Base-by-base conservation (phyloP, 352 stramenopile genomes). In the Pythium sukuiense region DNA sequence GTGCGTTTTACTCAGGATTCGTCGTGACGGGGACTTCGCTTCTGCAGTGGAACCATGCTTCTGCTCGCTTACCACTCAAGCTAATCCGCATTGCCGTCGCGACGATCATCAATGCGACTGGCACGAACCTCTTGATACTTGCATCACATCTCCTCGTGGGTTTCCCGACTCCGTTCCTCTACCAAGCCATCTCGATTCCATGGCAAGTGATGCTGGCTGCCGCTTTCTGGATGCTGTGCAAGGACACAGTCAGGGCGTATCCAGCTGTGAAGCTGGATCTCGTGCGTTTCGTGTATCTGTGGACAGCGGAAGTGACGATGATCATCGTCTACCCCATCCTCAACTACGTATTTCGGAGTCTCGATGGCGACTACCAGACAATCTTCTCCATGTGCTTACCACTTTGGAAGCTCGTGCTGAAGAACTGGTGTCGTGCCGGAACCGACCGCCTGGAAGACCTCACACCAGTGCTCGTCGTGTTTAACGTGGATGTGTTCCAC, bases 401-500 rank as follows among this genome's bases (percentile, higher is more conserved):
- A 20, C 12, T 48, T 14, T 48, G 39, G 39, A 48, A 48, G 39
- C 39, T 67, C 1, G 7, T 27, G 4, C 30, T 61, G 11, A 60
- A 55, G 41, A 55, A 50, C 14, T 60, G 52, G 52, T 24, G 39
- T 16, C 55, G 53, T 30, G 20, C 26, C 12, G 39, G 50, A 11
- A 26, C 35, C 26, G 43, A 50, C 27, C 53, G 53, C 3, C n/a
- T 67, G 9, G 52, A 60, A 60, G 52, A 67, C 30, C 24, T 50
- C 7, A 41, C 50, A 27, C 54, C 61, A 2, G 52, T 61, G 18
- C 54, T 49, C 14, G 54, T 67, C 16, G 41, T 61, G 6, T 58
- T 67, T 9, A 56, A 7, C 8, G 61, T 61, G 18, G 61, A 67
- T 20, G 53, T 67, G 3, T 67, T 67, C 41, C 61, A 61, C 29